phyloP scores from a whole-genome alignment of 257 asterid species.

The Gardenia jasminoides region DNA sequence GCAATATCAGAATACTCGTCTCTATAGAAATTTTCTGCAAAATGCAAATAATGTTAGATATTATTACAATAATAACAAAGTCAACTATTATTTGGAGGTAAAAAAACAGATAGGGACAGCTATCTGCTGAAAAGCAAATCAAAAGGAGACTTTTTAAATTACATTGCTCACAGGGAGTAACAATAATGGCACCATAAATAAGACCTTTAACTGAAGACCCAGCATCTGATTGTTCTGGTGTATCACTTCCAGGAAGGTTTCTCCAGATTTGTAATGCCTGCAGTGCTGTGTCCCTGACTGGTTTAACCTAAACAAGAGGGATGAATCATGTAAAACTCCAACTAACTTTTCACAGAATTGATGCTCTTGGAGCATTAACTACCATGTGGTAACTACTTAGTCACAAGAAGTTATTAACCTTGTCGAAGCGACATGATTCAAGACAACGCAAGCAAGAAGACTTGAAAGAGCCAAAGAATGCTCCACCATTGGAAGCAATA shows the following conservation, averaged over 20 bases:
- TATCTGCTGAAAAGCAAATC: neutral
- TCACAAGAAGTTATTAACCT: slow-evolving; percentile 44
- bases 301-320: slow-evolving; percentile 63
- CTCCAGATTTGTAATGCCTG: slow-evolving; percentile 91
- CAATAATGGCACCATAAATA: neutral
- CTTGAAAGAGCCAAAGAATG: slow-evolving; percentile 62
- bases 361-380: slow-evolving; percentile 17
- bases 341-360: slow-evolving; percentile 25
- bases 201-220: slow-evolving; percentile 86
- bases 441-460: slow-evolving; percentile 64
- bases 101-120: neutral
- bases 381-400: slow-evolving; percentile 16
- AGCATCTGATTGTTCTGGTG: slow-evolving; percentile 88
- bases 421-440: slow-evolving; percentile 95
- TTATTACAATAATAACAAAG: slow-evolving; percentile 9
- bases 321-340: slow-evolving; percentile 15
- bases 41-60: slow-evolving; percentile 20
- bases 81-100: neutral
- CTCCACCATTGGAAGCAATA: slow-evolving; percentile 78
- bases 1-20: slow-evolving; percentile 69
- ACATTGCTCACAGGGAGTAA: neutral
- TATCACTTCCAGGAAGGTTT: slow-evolving; percentile 62
- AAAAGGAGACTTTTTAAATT: neutral
- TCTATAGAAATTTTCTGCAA: slow-evolving; percentile 64
- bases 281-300: slow-evolving; percentile 84